Conservation (phyloP, 805 yeast species). For the Tetrapisispora pingtungensis region DNA sequence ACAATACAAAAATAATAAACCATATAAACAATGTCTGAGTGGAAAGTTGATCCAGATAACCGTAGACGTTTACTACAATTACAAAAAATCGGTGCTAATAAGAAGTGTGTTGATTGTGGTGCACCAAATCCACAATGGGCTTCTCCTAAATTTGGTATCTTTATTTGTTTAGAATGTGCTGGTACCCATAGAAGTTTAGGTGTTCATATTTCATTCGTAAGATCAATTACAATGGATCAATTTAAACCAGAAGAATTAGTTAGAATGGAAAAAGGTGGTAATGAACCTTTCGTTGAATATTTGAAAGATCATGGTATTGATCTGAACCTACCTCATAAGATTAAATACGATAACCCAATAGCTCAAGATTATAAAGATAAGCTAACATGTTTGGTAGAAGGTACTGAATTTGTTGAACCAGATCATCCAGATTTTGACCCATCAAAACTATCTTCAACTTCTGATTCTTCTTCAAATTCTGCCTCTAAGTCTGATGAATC, state of each 20-base stretch:
- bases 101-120: constrained; percentile 84
- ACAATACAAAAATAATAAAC: neutral
- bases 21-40: constrained; percentile 36
- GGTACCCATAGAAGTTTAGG: constrained; percentile 94
- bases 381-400: constrained; percentile 67
- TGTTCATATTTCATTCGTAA: constrained; percentile 91
- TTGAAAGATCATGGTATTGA: constrained; percentile 66
- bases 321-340: constrained; percentile 48
- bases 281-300: constrained; percentile 59
- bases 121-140: constrained; percentile 99
- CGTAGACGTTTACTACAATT: constrained; percentile 67
- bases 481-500: neutral
- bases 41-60: constrained; percentile 92
- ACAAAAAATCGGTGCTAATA: constrained; percentile 76
- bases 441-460: constrained; percentile 8
- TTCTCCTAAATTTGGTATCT: constrained; percentile 94
- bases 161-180: constrained; percentile 95
- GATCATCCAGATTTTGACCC: constrained; percentile 41
- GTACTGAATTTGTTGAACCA: constrained; percentile 54
- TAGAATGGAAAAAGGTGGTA: constrained; percentile 93
- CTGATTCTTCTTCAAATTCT: constrained; percentile 3
- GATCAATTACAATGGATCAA: constrained; percentile 97
- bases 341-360: constrained; percentile 77
- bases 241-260: constrained; percentile 86
- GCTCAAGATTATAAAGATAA: constrained; percentile 92